Evolutionary conservation across 2,329 filamentous ascomycete species (phyloP).

Genomic region (Leptoxyphium fumago): DNA sequence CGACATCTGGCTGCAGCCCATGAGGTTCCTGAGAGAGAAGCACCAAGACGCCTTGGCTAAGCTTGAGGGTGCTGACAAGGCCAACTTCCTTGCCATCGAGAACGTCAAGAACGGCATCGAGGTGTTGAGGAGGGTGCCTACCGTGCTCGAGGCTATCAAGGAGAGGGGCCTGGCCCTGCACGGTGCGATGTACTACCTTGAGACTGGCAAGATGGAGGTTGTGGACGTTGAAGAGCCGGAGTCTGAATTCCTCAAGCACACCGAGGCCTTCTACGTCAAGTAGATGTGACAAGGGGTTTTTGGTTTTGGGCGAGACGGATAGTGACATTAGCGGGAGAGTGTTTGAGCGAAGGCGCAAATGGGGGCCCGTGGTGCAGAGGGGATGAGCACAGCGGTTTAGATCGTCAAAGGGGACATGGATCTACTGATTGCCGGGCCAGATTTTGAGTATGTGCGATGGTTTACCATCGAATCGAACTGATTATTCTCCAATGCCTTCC

Average conservation of each 20-base stretch:
- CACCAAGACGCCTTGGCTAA: constrained; percentile 36
- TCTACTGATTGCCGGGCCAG: too few species aligned
- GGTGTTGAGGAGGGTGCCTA: constrained; percentile 52
- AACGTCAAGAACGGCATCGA: constrained; percentile 59
- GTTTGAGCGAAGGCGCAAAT: not conserved
- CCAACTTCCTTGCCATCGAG: constrained; percentile 54
- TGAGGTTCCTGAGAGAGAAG: constrained; percentile 39
- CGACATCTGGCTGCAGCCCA: constrained; percentile 46
- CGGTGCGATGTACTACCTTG: constrained; percentile 61
- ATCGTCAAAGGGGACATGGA: too few species aligned
- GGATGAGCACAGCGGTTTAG: not conserved
- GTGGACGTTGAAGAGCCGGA: constrained; percentile 28
- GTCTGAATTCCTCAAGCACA: not conserved
- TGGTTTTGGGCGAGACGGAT: not conserved
- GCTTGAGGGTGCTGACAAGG: constrained; percentile 34
- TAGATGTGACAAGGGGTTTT: not conserved
- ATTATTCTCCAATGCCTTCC: too few species aligned
- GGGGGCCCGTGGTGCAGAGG: not conserved
- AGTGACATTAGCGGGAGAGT: not conserved
- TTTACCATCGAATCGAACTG: too few species aligned
- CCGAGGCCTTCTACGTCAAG: not conserved
- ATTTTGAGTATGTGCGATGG: too few species aligned
- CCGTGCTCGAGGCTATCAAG: constrained; percentile 53
- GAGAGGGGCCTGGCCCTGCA: constrained; percentile 61
- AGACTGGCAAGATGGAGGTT: constrained; percentile 38